These are phyloP conservation scores for Populus tomentosa DNA, from an alignment of 441 rosid species.

Conservation along the genomic window DNA sequence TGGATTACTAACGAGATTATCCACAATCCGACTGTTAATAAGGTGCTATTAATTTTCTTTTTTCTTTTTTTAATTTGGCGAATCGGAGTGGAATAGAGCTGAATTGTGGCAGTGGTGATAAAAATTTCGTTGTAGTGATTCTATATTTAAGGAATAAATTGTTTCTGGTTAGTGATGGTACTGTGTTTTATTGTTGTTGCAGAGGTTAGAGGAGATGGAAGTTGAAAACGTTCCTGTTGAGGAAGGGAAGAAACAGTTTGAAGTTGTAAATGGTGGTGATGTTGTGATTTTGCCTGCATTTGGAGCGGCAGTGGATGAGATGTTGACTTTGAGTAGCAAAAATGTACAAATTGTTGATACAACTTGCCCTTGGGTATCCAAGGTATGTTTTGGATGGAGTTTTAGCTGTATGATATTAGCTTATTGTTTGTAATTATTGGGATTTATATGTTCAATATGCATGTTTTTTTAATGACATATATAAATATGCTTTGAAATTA, in stretches of 20 bases:
- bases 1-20: slow-evolving; percentile 96
- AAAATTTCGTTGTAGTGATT: not conserved
- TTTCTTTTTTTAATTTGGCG: not conserved
- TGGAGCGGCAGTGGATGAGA: slow-evolving; percentile 93
- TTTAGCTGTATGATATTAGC: not conserved
- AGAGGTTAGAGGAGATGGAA: slow-evolving; percentile 87
- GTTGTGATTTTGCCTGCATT: slow-evolving; percentile 94
- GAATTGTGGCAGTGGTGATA: not conserved
- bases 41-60: slow-evolving; percentile 27
- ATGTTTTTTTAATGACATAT: not conserved
- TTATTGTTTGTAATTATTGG: not conserved
- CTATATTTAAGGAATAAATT: not conserved
- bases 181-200: slow-evolving; percentile 23
- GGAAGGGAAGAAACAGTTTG: slow-evolving; percentile 73
- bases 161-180: not conserved
- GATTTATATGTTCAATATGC: not conserved
- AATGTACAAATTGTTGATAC: slow-evolving; percentile 89
- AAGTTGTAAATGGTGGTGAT: slow-evolving; percentile 70
- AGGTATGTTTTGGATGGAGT: slow-evolving; percentile 37
- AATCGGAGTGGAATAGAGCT: not conserved
- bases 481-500: slow-evolving; percentile 11
- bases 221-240: slow-evolving; percentile 59
- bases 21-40: slow-evolving; percentile 89
- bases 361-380: slow-evolving; percentile 97
- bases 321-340: slow-evolving; percentile 60